Evolutionary conservation across 2,329 filamentous ascomycete species (phyloP), one percentile per base, ranked within the genome.

Genomic region (Zymoseptoria passerinii): DNA sequence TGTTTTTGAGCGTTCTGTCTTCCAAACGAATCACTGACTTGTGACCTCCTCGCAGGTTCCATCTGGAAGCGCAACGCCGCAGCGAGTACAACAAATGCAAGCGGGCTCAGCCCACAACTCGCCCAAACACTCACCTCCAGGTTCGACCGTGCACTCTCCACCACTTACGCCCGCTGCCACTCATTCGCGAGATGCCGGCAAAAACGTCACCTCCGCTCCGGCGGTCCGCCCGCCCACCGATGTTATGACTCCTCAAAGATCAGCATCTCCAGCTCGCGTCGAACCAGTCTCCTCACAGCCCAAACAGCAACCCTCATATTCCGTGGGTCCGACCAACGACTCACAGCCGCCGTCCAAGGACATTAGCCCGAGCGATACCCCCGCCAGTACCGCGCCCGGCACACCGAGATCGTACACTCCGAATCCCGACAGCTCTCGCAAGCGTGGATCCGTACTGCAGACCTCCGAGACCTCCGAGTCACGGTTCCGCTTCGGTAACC

Each of bases 141-240:
- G 82, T 50, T 84, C 86, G 59, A 83, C 87, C 58, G 83, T 95
- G 76, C 88, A 92, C 66, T 95, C 92, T 9, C 92, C 92, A 64
- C 91, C 91, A 49, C 81, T 97, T 55, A 96, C 92, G 10, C 92
- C 92, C 18, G 86, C 90, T 56, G 91, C 86, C 54, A 92, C 90
- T 50, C 77, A 79, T 63, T 83, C 82, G 55, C 77, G 78, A 65
- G 84, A 84, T 69, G 78, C 70, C 66, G 58, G 59, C 48, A 60
- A 76, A 71, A 65, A 65, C 65, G 27, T 28, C 52, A 63, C 61
- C 35, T 59, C 49, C 52, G 62, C 64, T 27, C 72, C 70, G 60
- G 52, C 65, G 4, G 75, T 71, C 28, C 68, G 72, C 49, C 72
- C 71, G 48, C 74, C 76, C 52, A 73, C 78, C 48, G 74, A 78